Evolutionary conservation across 129 eudicot species (phyloP).

Genomic region (Artemisia argyi): DNA sequence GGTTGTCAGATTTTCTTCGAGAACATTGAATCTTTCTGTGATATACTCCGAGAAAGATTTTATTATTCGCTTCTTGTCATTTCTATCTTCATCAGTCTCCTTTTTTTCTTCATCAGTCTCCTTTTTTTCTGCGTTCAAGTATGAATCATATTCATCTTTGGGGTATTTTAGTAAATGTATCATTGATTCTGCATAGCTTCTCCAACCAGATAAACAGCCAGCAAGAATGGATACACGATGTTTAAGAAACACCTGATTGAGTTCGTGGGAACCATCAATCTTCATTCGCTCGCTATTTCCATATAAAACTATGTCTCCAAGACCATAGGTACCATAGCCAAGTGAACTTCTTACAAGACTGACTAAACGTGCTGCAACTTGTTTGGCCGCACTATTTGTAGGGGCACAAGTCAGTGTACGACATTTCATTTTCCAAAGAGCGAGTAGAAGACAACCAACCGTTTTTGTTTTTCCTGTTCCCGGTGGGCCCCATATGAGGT

Average conservation of each 20-base stretch:
- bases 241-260: conserved; percentile 52
- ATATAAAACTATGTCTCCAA: conserved; percentile 66
- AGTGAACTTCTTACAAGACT: conserved; percentile 24
- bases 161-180: conserved; percentile 52
- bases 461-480: conserved; percentile 89
- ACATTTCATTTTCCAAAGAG: conserved; percentile 44
- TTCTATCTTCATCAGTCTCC: no score
- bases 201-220: conserved; percentile 57
- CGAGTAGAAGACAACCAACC: conserved; percentile 39
- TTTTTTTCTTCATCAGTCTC: no score
- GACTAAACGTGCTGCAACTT: conserved; percentile 47
- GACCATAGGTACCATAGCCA: conserved; percentile 46
- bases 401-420: conserved; percentile 71
- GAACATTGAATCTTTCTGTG: conserved; percentile 25
- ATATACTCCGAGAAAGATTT: no score
- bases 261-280: conserved; percentile 49
- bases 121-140: conserved; percentile 13
- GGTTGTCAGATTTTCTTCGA: conserved; percentile 24
- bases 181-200: conserved; percentile 30
- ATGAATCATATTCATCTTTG: conserved; percentile 31
- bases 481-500: conserved; percentile 88
- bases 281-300: conserved; percentile 62
- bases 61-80: no score
- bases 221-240: conserved; percentile 40
- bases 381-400: conserved; percentile 60